Conservation (phyloP, 106 monocot genomes). For the Dioscorea zingiberensis region DNA sequence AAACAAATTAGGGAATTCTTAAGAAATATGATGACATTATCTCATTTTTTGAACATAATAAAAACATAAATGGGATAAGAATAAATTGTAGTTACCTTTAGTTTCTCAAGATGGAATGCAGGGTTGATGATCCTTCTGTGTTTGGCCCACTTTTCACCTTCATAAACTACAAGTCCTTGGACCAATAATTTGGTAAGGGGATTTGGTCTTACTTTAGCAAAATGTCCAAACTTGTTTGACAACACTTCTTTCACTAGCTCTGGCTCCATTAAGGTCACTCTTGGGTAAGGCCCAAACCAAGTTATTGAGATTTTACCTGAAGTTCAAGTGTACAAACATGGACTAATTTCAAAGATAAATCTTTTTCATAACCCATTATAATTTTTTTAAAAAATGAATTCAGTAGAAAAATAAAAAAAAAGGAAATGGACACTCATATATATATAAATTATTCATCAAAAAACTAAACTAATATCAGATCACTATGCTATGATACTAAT, state of each 20-base stretch:
- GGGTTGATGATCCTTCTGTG: conserved; percentile 74
- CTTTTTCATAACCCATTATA: neutral
- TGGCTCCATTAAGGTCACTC: conserved; percentile 59
- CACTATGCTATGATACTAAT: no score
- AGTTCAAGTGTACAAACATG: no score
- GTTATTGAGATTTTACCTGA: conserved; percentile 49
- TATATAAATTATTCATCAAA: no score
- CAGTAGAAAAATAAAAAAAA: conserved; percentile 32
- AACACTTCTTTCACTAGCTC: conserved; percentile 48
- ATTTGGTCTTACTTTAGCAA: conserved; percentile 24
- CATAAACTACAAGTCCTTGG: conserved; percentile 36
- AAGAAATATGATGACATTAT: no score
- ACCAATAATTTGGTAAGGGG: conserved; percentile 10
- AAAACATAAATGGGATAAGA: neutral
- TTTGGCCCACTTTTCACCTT: conserved; percentile 79
- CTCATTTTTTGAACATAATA: neutral
- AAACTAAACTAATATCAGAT: no score
- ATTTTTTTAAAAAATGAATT: conserved; percentile 1
- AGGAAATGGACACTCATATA: no score
- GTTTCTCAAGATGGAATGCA: conserved; percentile 73
- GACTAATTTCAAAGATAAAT: no score
- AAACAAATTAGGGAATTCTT: no score
- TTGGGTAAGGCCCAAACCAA: conserved; percentile 52
- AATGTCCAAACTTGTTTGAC: conserved; percentile 53
- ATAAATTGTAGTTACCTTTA: conserved; percentile 42